A percentile compares a stretch with the other conserved stretches of the same genome.
These are phyloP conservation scores for Aspergillus cejpii DNA, from an alignment of 2,329 filamentous ascomycete genomes.

Conservation along the genomic window DNA sequence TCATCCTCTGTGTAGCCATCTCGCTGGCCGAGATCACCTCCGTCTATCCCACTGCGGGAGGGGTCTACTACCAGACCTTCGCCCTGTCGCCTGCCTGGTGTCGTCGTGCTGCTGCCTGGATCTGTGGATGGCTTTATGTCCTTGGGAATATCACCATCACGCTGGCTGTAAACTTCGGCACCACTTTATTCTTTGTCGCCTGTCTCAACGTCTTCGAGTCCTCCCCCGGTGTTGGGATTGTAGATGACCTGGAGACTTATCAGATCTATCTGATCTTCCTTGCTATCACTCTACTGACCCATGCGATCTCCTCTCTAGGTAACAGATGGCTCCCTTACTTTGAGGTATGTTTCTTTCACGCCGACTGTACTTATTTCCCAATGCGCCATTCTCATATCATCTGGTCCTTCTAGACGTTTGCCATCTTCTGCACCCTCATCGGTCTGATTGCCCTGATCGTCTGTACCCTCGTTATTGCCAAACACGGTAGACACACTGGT, in stretches of 20 bases:
- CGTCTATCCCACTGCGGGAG: conserved; percentile 60
- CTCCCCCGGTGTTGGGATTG: conserved; percentile 43
- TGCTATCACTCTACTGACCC: conserved; percentile 57
- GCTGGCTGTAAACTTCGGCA: conserved; percentile 66
- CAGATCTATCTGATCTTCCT: conserved; percentile 65
- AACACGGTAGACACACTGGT: conserved; percentile 58
- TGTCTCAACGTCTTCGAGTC: conserved; percentile 52
- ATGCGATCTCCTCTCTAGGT: conserved; percentile 46
- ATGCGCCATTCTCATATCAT: conserved; percentile 3
- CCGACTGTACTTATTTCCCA: background rate
- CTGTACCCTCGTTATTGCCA: conserved; percentile 62
- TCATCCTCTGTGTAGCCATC: conserved; percentile 57
- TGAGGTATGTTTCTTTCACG: conserved; percentile 52
- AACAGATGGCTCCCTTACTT: conserved; percentile 53
- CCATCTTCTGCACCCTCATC: conserved; percentile 62
- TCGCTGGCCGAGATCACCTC: conserved; percentile 63
- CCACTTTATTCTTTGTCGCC: conserved; percentile 49
- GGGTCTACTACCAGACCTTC: conserved; percentile 63
- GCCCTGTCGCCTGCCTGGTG: conserved; percentile 58
- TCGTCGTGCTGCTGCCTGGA: conserved; percentile 59
- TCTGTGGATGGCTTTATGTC: conserved; percentile 66
- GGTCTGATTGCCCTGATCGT: conserved; percentile 58
- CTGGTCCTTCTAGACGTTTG: conserved; percentile 61
- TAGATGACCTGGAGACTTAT: conserved; percentile 52
- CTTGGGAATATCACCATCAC: conserved; percentile 75